These are phyloP conservation scores for Cryptosporidium tyzzeri DNA, from an alignment of 169 alveolate species.

Conservation along the genomic window DNA sequence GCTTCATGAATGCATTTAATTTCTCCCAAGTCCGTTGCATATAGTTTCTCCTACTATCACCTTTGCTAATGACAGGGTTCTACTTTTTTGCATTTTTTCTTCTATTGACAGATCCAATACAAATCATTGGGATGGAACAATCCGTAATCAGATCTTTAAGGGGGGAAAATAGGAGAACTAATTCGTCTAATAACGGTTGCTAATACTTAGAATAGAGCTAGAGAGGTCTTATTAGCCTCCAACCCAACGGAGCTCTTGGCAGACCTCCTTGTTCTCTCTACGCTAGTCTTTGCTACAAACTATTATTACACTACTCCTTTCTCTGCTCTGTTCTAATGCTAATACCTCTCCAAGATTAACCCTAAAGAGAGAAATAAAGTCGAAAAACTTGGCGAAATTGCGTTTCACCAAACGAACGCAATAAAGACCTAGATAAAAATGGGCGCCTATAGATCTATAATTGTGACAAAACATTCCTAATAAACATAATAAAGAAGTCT, in stretches of 20 bases:
- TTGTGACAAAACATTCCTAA: not conserved
- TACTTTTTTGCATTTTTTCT: not conserved
- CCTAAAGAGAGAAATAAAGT: too few species aligned
- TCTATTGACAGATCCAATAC: not conserved
- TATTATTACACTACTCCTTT: too few species aligned
- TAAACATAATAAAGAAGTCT: not conserved
- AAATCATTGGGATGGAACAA: too few species aligned
- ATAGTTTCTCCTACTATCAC: not conserved
- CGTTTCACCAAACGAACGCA: not conserved
- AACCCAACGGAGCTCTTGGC: not conserved
- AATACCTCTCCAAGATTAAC: too few species aligned
- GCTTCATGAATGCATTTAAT: not conserved
- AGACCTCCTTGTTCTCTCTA: too few species aligned
- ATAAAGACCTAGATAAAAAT: not conserved
- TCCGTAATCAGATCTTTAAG: not conserved
- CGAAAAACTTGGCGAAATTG: not conserved
- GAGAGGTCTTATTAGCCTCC: not conserved
- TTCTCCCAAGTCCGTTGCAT: not conserved
- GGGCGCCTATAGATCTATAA: not conserved
- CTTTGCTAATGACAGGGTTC: not conserved
- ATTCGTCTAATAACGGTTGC: not conserved
- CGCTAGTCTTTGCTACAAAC: too few species aligned
- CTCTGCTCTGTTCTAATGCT: too few species aligned
- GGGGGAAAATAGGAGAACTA: not conserved
- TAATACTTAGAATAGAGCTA: not conserved